Base-by-base conservation (phyloP, 2,329 filamentous ascomycete genomes). In the Exophiala calicioides region DNA sequence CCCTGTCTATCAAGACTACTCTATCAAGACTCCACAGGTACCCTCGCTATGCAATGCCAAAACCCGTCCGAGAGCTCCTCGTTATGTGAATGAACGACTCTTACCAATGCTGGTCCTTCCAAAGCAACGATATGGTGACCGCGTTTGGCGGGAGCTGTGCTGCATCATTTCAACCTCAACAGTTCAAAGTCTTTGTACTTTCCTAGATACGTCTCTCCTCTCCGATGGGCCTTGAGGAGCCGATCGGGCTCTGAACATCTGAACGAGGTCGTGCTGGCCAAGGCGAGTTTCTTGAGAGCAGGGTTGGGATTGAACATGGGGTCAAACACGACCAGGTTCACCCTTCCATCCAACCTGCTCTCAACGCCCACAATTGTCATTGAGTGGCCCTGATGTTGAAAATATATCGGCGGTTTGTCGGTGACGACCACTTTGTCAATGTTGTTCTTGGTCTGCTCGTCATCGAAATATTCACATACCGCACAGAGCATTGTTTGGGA, bases 361-460 rank as follows among this genome's bases (percentile, higher is more conserved):
- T 96, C 90, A 19, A 95, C 76, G 0, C 91, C 91, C 44, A 97
- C 75, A 40, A 97, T 89, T 1, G 89, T 95, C 72, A 95, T 76
- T 1, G 90, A 96, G 65, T 97, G 91, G 2, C 90, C 85, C 55
- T 82, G 81, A 58, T 93, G 88, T 63, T 97, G 91, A 52, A 95
- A 82, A 67, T 96, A 97, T 30, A 97, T 84, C 0, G 93, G 90
- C 29, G 91, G 84, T 5, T 91, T 71, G 10, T 75, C 68, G 0
- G 91, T 96, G 43, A 76, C 70, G 41, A 81, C 76, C n/a, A 95
- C 78, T 59, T 83, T 88, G 26, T 78, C 72, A 4, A 70, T 61
- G 4, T 68, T 69, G 39, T 79, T 68, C 5, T 72, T 69, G 3
- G 69, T 68, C 4, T 60, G 58, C 5, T 62, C 53, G 34, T 44